Evolutionary conservation across 2,329 filamentous ascomycete genomes (phyloP).

Genomic region (Sclerotinia subarctica): DNA sequence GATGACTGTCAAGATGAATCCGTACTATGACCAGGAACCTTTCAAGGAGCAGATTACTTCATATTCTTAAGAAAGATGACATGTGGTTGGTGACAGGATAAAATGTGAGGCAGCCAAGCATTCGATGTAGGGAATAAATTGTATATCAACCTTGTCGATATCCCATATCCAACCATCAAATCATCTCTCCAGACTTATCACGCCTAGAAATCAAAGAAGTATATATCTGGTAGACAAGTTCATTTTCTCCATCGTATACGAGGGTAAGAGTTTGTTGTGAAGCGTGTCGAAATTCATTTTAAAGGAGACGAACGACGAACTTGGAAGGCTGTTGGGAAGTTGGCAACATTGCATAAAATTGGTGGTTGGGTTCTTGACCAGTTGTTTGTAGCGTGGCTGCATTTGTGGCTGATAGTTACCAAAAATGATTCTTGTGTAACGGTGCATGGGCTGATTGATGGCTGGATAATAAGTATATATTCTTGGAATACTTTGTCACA

Average conservation of each 20-base stretch:
- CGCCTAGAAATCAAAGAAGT: not conserved
- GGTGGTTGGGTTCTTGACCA: not conserved
- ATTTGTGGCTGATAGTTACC: constrained; percentile 3
- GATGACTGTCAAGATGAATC: not conserved
- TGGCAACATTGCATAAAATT: constrained; percentile 5
- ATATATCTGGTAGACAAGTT: not conserved
- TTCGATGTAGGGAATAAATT: not conserved
- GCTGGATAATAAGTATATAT: not conserved
- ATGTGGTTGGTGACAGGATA: not conserved
- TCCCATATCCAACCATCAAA: not conserved
- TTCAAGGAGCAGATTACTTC: not conserved
- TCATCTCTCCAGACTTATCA: not conserved
- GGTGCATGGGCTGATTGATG: not conserved
- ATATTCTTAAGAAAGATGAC: not conserved
- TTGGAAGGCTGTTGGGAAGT: not conserved
- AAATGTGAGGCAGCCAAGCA: not conserved
- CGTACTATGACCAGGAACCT: not conserved
- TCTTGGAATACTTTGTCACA: not conserved
- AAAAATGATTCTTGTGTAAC: not conserved
- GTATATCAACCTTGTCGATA: not conserved
- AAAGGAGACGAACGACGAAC: not conserved
- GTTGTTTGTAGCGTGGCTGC: not conserved
- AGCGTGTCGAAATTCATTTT: not conserved
- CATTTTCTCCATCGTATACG: too few relatives aligned
- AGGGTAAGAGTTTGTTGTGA: not conserved